Evolutionary conservation across 805 yeast species (phyloP).

Genomic region (Candida argentea): DNA sequence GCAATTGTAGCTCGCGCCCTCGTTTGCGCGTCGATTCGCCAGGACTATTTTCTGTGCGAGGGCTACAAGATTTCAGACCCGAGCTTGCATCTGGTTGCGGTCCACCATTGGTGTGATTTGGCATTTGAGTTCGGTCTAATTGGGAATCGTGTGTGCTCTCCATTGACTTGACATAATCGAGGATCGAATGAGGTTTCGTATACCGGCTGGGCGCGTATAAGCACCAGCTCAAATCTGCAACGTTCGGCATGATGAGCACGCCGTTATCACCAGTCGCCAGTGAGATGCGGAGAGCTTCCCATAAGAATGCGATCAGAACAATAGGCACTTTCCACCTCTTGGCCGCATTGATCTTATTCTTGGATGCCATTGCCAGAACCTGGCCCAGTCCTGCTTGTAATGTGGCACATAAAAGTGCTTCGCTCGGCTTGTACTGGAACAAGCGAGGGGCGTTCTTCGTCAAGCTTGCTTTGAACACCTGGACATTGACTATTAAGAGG

Average conservation of each 20-base stretch:
- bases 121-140: neutral
- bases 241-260: constrained; percentile 23
- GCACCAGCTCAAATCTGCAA: constrained; percentile 45
- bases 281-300: constrained; percentile 37
- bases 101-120: neutral
- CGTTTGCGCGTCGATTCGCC: no score
- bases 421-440: constrained; percentile 24
- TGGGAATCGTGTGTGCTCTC: constrained; percentile 2
- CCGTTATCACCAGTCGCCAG: constrained; percentile 5
- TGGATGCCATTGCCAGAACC: constrained; percentile 33
- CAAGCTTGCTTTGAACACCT: constrained; percentile 31
- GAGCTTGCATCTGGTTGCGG: neutral
- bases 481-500: constrained; percentile 44
- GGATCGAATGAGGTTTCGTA: constrained; percentile 14
- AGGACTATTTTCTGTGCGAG: no score
- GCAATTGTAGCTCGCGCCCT: constrained; percentile 15
- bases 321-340: constrained; percentile 49
- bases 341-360: constrained; percentile 48
- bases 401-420: constrained; percentile 25
- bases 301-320: constrained; percentile 43
- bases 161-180: constrained; percentile 10
- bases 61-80: neutral
- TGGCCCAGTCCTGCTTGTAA: constrained; percentile 22
- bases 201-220: constrained; percentile 36
- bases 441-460: constrained; percentile 30